Conservation (phyloP, 1,139 yeast genomes). For the Kodamaea suecica region DNA sequence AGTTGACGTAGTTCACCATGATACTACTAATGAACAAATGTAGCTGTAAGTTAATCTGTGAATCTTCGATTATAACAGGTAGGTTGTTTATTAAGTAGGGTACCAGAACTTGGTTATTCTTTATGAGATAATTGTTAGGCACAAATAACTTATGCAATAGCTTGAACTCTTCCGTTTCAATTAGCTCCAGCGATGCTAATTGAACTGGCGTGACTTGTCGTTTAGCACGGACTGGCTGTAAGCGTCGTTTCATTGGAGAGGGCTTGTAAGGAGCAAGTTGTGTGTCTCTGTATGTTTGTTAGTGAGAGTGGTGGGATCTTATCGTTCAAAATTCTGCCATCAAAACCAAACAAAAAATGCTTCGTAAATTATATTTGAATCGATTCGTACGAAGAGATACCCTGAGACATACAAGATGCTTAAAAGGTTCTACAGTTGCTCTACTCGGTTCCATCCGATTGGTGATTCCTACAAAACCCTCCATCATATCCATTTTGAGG, state of each 20-base stretch:
- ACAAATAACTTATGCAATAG: constrained; percentile 34
- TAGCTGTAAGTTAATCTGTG: constrained; percentile 30
- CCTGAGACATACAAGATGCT: too few relatives aligned
- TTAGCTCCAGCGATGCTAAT: neutral
- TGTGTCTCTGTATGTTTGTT: too few relatives aligned
- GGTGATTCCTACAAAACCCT: constrained; percentile 37
- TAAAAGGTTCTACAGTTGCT: constrained; percentile 13
- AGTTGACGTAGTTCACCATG: constrained; percentile 31
- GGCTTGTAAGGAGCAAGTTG: too few relatives aligned
- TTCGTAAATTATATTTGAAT: too few relatives aligned
- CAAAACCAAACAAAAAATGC: too few relatives aligned
- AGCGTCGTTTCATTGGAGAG: constrained; percentile 2
- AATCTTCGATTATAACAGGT: constrained; percentile 21
- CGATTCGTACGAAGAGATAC: too few relatives aligned
- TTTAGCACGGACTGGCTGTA: constrained; percentile 2
- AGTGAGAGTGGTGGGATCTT: too few relatives aligned
- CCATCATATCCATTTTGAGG: constrained; percentile 63
- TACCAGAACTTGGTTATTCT: constrained; percentile 25
- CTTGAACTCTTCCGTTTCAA: constrained; percentile 25
- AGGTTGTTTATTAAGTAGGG: constrained; percentile 27
- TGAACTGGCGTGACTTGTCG: constrained; percentile 1
- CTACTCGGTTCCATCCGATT: constrained; percentile 30
- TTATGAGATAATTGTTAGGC: constrained; percentile 30
- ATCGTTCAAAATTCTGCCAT: too few relatives aligned
- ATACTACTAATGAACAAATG: constrained; percentile 38